phyloP scores from a whole-genome alignment of 148 eudicot genomes.

The Rhododendron molle region DNA sequence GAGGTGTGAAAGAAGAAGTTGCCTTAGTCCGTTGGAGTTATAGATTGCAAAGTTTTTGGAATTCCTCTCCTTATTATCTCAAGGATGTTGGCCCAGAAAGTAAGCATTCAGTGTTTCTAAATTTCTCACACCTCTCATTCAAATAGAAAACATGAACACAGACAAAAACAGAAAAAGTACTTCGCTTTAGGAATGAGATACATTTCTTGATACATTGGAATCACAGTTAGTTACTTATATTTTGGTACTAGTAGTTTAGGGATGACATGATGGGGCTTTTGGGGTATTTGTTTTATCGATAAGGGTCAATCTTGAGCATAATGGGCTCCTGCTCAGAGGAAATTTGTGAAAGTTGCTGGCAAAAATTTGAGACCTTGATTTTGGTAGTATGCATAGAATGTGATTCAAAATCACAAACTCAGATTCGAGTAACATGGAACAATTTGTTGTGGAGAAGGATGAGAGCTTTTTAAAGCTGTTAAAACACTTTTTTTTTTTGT shows the following conservation, averaged over 20 bases:
- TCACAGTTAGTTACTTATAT: not conserved
- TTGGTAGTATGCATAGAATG: not conserved
- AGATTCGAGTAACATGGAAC: not conserved
- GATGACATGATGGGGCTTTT: not conserved
- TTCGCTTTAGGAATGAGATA: not conserved
- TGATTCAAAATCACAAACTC: not conserved
- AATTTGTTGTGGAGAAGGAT: not conserved
- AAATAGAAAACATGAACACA: not conserved
- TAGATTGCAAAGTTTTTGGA: slow-evolving; percentile 30
- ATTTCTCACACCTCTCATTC: not conserved
- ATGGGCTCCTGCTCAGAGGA: not conserved
- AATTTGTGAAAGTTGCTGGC: not conserved
- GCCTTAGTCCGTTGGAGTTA: slow-evolving; percentile 16
- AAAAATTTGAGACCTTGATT: not conserved
- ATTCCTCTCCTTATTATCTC: slow-evolving; percentile 32
- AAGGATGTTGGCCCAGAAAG: slow-evolving; percentile 20
- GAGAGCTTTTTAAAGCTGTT: not conserved
- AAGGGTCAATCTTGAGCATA: not conserved
- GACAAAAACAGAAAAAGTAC: not conserved
- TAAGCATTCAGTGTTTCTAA: slow-evolving; percentile 9
- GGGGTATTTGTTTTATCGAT: not conserved
- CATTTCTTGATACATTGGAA: not conserved
- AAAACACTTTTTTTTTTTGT: not conserved
- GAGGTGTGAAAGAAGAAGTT: slow-evolving; percentile 7
- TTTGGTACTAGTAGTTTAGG: not conserved